Conservation (phyloP, 73 alveolate genomes). For the Effrenium voratum region DNA sequence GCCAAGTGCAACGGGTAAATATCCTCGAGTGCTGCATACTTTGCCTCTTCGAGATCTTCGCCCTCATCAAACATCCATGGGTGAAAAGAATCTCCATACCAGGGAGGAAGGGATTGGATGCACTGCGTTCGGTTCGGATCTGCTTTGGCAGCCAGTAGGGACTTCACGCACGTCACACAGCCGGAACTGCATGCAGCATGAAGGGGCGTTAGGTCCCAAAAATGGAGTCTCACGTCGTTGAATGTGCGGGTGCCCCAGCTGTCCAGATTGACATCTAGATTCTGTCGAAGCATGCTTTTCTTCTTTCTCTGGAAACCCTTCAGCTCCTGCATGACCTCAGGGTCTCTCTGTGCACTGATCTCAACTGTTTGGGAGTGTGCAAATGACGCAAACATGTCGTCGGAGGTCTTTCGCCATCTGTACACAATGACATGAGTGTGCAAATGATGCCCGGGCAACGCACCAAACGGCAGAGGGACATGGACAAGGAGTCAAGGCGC, state of each 20-base stretch:
- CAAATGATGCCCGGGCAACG: no score
- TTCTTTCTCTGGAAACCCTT: neutral
- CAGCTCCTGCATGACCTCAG: neutral
- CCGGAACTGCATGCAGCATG: constrained; percentile 33
- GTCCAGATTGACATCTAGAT: constrained; percentile 3
- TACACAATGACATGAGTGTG: no score
- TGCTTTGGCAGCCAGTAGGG: neutral
- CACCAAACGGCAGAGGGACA: no score
- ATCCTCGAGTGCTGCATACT: neutral
- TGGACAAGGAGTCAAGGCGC: no score
- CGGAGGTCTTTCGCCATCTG: no score
- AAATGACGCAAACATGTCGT: no score
- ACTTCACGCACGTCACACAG: constrained; percentile 17
- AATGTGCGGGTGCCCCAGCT: neutral
- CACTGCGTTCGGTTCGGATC: neutral
- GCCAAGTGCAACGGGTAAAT: constrained; percentile 42
- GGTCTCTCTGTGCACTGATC: no score
- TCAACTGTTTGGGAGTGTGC: no score
- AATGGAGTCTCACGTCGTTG: neutral
- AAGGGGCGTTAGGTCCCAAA: neutral
- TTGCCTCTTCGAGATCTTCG: neutral
- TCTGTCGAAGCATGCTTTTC: no score
- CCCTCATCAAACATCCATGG: constrained; percentile 41
- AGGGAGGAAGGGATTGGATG: neutral
- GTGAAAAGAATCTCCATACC: constrained; percentile 25